phyloP scores from a whole-genome alignment of 1,139 yeast species.

The Hyphopichia pseudoburtonii region DNA sequence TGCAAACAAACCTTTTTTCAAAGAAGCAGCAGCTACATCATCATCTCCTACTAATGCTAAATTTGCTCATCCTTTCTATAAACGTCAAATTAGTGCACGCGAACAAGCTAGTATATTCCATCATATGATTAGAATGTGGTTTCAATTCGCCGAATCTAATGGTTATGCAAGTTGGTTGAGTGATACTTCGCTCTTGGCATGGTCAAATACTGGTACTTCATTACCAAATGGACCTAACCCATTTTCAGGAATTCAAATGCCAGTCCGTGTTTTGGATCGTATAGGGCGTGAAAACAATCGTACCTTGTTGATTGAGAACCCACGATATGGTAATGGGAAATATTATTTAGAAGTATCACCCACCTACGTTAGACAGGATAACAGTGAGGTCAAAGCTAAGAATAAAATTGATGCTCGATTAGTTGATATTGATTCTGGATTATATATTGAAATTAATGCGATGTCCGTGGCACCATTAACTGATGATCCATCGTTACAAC shows the following conservation, averaged over 20 bases:
- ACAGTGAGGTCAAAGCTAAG: slow-evolving; percentile 48
- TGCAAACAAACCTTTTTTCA: slow-evolving; percentile 45
- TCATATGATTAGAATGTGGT: slow-evolving; percentile 57
- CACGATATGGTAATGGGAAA: slow-evolving; percentile 59
- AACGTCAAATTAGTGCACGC: slow-evolving; percentile 36
- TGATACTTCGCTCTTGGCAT: slow-evolving; percentile 66
- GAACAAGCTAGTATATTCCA: slow-evolving; percentile 49
- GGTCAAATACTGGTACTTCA: slow-evolving; percentile 66
- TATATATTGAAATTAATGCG: slow-evolving; percentile 61
- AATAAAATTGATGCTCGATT: slow-evolving; percentile 64
- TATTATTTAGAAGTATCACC: slow-evolving; percentile 57
- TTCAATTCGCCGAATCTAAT: slow-evolving; percentile 53
- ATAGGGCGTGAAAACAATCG: slow-evolving; percentile 53
- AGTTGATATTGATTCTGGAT: slow-evolving; percentile 56
- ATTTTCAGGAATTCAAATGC: slow-evolving; percentile 73
- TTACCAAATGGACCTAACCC: slow-evolving; percentile 75
- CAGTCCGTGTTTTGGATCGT: slow-evolving; percentile 55
- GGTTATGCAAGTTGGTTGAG: slow-evolving; percentile 61
- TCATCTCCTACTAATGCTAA: slow-evolving; percentile 44
- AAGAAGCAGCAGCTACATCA: too few species aligned
- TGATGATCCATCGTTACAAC: slow-evolving; percentile 15
- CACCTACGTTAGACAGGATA: slow-evolving; percentile 39
- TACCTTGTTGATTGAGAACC: slow-evolving; percentile 57
- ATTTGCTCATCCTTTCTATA: slow-evolving; percentile 47
- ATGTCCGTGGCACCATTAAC: slow-evolving; percentile 31